Conservation (phyloP, 495 filamentous ascomycete species). For the Hyaloscypha variabilis region DNA sequence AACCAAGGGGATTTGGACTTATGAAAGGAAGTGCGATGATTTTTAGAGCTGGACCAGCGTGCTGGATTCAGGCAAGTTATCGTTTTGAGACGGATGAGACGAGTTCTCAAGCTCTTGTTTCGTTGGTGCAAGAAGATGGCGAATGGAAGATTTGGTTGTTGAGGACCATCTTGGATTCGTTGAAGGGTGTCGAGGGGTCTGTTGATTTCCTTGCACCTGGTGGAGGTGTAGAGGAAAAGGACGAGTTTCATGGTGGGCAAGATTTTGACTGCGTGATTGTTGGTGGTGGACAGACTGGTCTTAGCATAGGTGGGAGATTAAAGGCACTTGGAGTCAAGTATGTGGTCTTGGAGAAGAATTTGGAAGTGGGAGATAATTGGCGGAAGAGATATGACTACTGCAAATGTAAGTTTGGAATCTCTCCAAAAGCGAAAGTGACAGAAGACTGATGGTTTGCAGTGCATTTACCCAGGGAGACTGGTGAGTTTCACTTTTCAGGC, state of each 20-base stretch:
- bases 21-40: no score
- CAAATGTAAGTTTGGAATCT: slow-evolving; percentile 6
- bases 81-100: slow-evolving; percentile 2
- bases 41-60: no score
- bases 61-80: neutral
- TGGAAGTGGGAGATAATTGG: slow-evolving; percentile 14
- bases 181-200: neutral
- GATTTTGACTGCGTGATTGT: slow-evolving; percentile 15
- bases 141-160: slow-evolving; percentile 11
- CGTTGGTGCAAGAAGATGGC: neutral
- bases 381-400: slow-evolving; percentile 9
- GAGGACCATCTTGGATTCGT: neutral
- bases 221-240: slow-evolving; percentile 1
- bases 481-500: neutral
- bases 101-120: neutral
- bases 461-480: slow-evolving; percentile 36
- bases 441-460: slow-evolving; percentile 15
- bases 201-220: neutral
- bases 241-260: no score
- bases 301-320: slow-evolving; percentile 2
- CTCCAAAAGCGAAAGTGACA: neutral
- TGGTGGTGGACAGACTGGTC: slow-evolving; percentile 10
- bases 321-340: slow-evolving; percentile 10
- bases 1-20: no score
- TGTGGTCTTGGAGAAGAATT: slow-evolving; percentile 11